Base-by-base conservation (phyloP, 2,329 filamentous ascomycete genomes). In the Pseudogymnoascus sp. region DNA sequence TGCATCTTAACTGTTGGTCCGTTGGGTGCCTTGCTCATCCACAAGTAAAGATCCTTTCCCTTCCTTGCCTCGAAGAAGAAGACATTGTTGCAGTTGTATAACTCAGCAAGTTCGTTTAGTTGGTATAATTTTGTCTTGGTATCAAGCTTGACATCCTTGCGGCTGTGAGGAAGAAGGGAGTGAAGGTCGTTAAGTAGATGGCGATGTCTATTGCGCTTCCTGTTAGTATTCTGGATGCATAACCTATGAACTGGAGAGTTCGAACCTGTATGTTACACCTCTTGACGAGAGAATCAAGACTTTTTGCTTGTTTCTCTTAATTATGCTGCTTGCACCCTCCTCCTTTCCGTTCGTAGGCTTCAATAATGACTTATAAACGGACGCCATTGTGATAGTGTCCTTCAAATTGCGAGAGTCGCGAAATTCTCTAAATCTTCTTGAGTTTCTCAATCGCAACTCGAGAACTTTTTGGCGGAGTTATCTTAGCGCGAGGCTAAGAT, bases 61-160 rank as follows among this genome's bases (percentile, higher is more conserved):
- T 97, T 99, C 64, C 92, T 83, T 52, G 92, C 92, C 78, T 99
- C 93, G 73, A 97, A 95, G 78, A 96, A 99, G 65, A 97, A 82
- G 62, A 94, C 85, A 73, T 95, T 93, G 78, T 96, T 96, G 82
- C 90, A 95, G 73, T 94, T 95, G 80, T 95, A 94, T 31, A 96
- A 82, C 67, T 87, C 85, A 69, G 78, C 72, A 40, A 79, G 71
- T 71, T 92, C 90, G 77, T 94, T 94, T 60, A 96, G 83, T 73
- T 89, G 80, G 82, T 86, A 82, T 69, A 92, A 82, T 79, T 94
- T 92, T 37, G 90, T 92, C 78, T 97, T 97, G 60, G 91, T 94
- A 75, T 99, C 94, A 67, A 97, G 90, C 77, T 99, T 99, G 69
- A 89, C 91, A 74, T 99, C 94, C 78, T 96, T 96, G 72, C 91